Conservation (phyloP, 73 alveolate genomes). For the Breviolum minutum region DNA sequence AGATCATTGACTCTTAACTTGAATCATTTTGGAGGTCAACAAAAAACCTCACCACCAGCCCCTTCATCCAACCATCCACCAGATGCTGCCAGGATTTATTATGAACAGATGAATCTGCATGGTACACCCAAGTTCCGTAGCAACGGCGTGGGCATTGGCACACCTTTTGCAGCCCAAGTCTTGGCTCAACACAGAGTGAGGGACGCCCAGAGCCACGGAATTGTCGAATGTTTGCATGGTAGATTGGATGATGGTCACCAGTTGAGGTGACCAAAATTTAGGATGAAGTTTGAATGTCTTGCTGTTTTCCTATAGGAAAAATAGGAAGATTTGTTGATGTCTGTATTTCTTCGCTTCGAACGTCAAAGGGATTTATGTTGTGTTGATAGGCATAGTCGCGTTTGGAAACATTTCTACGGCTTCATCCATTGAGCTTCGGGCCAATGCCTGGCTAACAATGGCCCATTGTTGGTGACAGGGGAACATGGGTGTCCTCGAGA, state of each 20-base stretch:
- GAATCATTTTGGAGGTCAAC: no score
- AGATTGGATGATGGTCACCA: background rate
- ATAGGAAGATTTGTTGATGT: background rate
- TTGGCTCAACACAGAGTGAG: constrained; percentile 39
- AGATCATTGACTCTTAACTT: background rate
- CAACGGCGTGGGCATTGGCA: constrained; percentile 48
- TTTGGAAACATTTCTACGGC: no score
- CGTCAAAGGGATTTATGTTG: background rate
- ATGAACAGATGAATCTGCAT: constrained; percentile 80
- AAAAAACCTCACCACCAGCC: background rate
- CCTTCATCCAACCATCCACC: no score
- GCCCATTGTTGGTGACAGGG: background rate
- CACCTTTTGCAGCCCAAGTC: constrained; percentile 47
- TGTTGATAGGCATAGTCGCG: no score
- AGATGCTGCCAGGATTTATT: constrained; percentile 39
- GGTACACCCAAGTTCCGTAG: constrained; percentile 62
- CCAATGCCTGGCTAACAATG: background rate
- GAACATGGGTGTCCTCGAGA: constrained; percentile 73
- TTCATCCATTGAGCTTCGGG: background rate
- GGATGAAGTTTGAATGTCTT: background rate
- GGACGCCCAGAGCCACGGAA: background rate
- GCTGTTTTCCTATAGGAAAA: no score
- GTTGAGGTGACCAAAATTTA: background rate
- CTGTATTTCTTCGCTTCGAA: background rate
- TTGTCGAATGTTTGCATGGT: background rate